phyloP scores from a whole-genome alignment of 176 grass and related monocot species.

The Panicum miliaceum region DNA sequence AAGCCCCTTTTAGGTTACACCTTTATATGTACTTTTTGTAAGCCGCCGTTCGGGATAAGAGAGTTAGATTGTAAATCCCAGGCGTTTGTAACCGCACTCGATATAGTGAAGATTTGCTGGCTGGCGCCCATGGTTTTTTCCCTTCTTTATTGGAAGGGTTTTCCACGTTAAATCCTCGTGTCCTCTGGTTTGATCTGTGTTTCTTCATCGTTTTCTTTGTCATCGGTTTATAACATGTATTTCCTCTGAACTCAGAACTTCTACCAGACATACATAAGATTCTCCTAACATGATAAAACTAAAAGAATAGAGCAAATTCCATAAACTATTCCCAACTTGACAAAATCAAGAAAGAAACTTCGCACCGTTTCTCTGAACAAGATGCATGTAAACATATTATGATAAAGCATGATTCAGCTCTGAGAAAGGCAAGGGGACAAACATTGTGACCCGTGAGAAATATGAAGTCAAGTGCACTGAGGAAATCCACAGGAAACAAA shows the following conservation, averaged over 20 bases:
- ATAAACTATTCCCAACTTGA: neutral
- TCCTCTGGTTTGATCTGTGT: too few species aligned
- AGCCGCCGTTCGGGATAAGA: too few species aligned
- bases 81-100: too few species aligned
- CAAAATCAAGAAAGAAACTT: neutral
- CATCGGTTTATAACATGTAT: too few species aligned
- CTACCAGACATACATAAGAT: neutral
- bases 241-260: neutral
- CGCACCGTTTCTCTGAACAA: neutral
- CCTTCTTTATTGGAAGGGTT: too few species aligned
- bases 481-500: neutral
- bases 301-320: neutral
- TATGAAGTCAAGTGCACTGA: slow-evolving; percentile 9
- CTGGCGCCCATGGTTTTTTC: too few species aligned
- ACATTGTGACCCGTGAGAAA: neutral
- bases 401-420: neutral
- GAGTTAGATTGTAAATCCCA: too few species aligned
- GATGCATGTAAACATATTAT: neutral
- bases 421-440: neutral
- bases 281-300: neutral
- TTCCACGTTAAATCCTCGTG: too few species aligned
- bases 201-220: too few species aligned
- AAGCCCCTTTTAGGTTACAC: too few species aligned
- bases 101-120: too few species aligned
- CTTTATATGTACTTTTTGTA: too few species aligned